phyloP scores from a whole-genome alignment of 139 green algal genomes.

The Chlamydomonas schloesseri region DNA sequence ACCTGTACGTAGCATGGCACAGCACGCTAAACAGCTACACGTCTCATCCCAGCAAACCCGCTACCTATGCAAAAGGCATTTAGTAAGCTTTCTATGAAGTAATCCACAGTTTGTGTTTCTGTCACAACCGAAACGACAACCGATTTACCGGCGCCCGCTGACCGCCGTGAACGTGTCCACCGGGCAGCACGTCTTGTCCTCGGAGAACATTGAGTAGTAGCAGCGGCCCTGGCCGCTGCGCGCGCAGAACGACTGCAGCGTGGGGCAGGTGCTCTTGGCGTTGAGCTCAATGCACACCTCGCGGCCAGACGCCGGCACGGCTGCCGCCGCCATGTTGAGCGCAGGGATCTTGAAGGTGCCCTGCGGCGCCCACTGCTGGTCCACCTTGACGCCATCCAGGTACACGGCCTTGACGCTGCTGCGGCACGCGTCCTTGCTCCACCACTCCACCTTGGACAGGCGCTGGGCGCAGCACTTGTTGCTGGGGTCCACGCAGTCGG shows the following conservation, averaged over 20 bases:
- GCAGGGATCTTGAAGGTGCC: not conserved
- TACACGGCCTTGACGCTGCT: not conserved
- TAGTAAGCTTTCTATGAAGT: not conserved
- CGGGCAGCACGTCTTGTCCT: not conserved
- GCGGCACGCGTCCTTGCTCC: not conserved
- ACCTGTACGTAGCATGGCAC: too few relatives aligned
- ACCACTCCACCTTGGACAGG: not conserved
- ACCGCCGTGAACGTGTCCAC: too few relatives aligned
- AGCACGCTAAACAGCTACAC: too few relatives aligned
- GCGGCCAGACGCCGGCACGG: not conserved
- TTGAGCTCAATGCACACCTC: constrained; percentile 25
- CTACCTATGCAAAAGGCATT: not conserved
- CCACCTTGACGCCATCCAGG: not conserved
- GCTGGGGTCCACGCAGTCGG: not conserved
- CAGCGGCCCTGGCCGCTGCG: not conserved
- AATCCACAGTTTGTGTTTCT: too few relatives aligned
- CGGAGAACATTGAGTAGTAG: not conserved
- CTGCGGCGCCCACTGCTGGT: not conserved
- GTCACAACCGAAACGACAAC: too few relatives aligned
- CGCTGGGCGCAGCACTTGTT: not conserved
- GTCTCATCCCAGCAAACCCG: too few relatives aligned
- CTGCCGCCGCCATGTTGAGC: not conserved
- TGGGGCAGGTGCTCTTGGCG: not conserved
- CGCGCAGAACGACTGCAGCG: constrained; percentile 3
- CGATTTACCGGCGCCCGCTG: too few relatives aligned